phyloP scores from a whole-genome alignment of 169 alveolate species.

The Cryptosporidium sp. region DNA sequence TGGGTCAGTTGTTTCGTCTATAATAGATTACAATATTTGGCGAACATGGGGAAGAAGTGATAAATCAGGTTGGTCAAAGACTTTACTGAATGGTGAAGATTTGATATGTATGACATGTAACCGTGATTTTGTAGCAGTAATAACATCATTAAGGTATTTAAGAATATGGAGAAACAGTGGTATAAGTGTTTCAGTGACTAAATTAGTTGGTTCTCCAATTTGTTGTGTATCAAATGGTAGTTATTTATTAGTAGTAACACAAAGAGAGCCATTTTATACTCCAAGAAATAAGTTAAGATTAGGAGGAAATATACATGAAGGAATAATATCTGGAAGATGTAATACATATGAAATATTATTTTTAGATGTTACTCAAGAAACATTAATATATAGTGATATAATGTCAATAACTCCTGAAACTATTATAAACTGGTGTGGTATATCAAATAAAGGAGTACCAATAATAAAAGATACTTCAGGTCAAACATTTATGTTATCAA shows the following conservation, averaged over 20 bases:
- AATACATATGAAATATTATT: slow-evolving; percentile 47
- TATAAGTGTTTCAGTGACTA: slow-evolving; percentile 20
- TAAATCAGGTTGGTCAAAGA: slow-evolving; percentile 64
- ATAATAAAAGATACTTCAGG: slow-evolving; percentile 69
- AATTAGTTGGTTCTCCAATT: slow-evolving; percentile 45
- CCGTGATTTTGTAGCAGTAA: slow-evolving; percentile 43
- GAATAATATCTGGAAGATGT: slow-evolving; percentile 43
- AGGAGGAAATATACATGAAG: background rate
- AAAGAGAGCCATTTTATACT: slow-evolving; percentile 62
- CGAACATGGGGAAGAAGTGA: slow-evolving; percentile 76
- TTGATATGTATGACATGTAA: slow-evolving; percentile 58
- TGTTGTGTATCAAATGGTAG: slow-evolving; percentile 69
- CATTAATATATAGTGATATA: slow-evolving; percentile 30
- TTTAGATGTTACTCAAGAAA: slow-evolving; percentile 19
- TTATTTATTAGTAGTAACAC: slow-evolving; percentile 61
- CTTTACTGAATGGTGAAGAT: slow-evolving; percentile 39
- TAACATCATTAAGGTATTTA: slow-evolving; percentile 71
- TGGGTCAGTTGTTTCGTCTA: slow-evolving; percentile 34
- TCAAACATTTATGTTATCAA: slow-evolving; percentile 45
- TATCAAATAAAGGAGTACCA: slow-evolving; percentile 52
- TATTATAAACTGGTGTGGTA: slow-evolving; percentile 62
- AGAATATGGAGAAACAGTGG: slow-evolving; percentile 76
- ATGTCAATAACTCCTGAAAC: slow-evolving; percentile 68
- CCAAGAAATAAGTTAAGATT: background rate
- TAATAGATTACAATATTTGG: slow-evolving; percentile 58